These are phyloP conservation scores for Drechslera avenae DNA, from an alignment of 2,329 filamentous ascomycete species.

Conservation along the genomic window DNA sequence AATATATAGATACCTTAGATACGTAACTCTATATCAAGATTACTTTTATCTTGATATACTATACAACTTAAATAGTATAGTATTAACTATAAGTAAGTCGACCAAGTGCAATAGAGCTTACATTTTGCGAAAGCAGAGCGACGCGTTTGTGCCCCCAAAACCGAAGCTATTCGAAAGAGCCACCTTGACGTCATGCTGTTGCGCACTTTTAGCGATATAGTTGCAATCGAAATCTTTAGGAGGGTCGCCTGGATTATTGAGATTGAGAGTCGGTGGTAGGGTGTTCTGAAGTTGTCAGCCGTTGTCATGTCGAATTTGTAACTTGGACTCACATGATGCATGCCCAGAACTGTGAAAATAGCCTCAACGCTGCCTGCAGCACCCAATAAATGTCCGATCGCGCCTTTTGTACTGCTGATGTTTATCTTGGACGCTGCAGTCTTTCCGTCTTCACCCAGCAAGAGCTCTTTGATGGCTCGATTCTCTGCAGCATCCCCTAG, in stretches of 20 bases:
- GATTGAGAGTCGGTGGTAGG: slow-evolving; percentile 85
- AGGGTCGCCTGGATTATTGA: slow-evolving; percentile 65
- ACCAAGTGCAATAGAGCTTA: slow-evolving; percentile 22
- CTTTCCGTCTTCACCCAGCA: slow-evolving; percentile 74
- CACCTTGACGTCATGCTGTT: slow-evolving; percentile 72
- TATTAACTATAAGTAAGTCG: no score
- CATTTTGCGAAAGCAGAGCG: slow-evolving; percentile 72
- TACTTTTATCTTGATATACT: no score
- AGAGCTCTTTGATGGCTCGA: slow-evolving; percentile 74
- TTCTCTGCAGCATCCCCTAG: slow-evolving; percentile 91
- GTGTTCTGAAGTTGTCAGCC: slow-evolving; percentile 61
- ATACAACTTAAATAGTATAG: no score
- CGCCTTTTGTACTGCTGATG: slow-evolving; percentile 92
- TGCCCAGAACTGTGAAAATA: slow-evolving; percentile 78
- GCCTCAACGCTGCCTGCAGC: slow-evolving; percentile 91
- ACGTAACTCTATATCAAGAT: no score
- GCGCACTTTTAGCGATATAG: slow-evolving; percentile 75
- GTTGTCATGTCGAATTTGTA: background rate
- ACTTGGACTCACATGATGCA: slow-evolving; percentile 70
- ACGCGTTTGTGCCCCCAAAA: slow-evolving; percentile 95
- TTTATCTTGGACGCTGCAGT: slow-evolving; percentile 68
- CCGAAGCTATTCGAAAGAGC: slow-evolving; percentile 95
- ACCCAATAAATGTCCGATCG: slow-evolving; percentile 87
- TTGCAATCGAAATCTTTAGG: slow-evolving; percentile 76
- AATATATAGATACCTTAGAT: no score